Conservation (phyloP, 2,329 filamentous ascomycete species). For the Clarireedia paspali region DNA sequence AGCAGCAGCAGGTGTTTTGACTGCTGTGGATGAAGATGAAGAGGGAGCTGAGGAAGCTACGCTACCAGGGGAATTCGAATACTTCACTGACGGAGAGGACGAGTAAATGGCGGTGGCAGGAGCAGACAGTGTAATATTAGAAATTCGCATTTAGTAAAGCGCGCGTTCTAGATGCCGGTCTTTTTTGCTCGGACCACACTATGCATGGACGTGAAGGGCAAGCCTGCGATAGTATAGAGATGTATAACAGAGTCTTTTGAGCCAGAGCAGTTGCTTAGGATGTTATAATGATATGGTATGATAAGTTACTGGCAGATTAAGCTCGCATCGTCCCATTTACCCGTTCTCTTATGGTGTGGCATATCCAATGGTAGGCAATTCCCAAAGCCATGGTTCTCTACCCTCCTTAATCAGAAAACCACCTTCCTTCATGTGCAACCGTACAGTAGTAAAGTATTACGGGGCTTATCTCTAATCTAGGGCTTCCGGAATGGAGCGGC, state of each 20-base stretch:
- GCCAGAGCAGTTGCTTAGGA: background rate
- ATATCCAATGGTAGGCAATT: too few relatives aligned
- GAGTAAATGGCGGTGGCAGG: conserved; percentile 9
- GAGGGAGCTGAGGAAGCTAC: conserved; percentile 67
- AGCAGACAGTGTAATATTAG: conserved; percentile 5
- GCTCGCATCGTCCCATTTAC: too few relatives aligned
- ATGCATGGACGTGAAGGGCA: background rate
- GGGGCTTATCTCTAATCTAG: too few relatives aligned
- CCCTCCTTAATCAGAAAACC: too few relatives aligned
- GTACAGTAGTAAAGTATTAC: too few relatives aligned
- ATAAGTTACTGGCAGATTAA: too few relatives aligned
- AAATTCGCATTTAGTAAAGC: background rate
- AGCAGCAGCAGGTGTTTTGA: conserved; percentile 72
- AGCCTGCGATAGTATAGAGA: conserved; percentile 7
- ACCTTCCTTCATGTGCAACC: too few relatives aligned
- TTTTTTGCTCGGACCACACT: background rate
- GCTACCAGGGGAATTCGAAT: conserved; percentile 67
- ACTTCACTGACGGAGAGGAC: conserved; percentile 47
- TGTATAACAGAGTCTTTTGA: background rate
- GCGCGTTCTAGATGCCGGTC: background rate
- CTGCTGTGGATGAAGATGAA: conserved; percentile 78
- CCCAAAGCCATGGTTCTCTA: too few relatives aligned
- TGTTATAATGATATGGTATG: background rate
- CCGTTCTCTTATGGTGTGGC: too few relatives aligned
- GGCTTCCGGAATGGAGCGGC: too few relatives aligned